phyloP scores from a whole-genome alignment of 805 yeast species.

The Ogataea trehaloabstinens region DNA sequence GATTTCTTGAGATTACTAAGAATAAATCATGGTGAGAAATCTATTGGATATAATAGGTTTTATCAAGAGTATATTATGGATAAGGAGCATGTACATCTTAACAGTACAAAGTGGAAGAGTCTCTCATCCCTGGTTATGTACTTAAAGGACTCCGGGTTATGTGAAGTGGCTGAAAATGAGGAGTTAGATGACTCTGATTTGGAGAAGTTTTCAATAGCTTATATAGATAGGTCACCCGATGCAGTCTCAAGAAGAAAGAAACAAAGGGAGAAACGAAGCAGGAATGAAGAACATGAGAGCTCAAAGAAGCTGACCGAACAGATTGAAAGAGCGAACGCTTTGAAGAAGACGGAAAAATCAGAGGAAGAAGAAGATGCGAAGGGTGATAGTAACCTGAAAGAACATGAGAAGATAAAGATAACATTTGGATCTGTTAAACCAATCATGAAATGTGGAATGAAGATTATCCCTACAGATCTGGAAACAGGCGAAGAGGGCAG shows the following conservation, averaged over 20 bases:
- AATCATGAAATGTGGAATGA: constrained; percentile 30
- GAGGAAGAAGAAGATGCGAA: constrained; percentile 4
- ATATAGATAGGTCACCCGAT: constrained; percentile 54
- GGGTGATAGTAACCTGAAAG: constrained; percentile 6
- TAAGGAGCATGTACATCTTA: constrained; percentile 84
- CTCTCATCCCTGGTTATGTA: constrained; percentile 65
- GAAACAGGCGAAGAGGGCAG: constrained; percentile 17
- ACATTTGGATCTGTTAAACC: constrained; percentile 17
- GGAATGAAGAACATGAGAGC: constrained; percentile 46
- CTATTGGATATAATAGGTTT: constrained; percentile 75
- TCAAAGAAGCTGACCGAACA: constrained; percentile 48
- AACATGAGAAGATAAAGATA: constrained; percentile 21
- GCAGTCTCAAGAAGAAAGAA: constrained; percentile 41
- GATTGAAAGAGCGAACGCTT: constrained; percentile 42
- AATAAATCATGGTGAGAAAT: constrained; percentile 77
- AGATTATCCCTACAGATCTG: constrained; percentile 23
- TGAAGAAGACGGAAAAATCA: constrained; percentile 4
- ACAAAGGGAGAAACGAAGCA: constrained; percentile 35
- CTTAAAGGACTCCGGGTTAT: constrained; percentile 54
- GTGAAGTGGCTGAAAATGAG: constrained; percentile 46
- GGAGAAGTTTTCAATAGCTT: constrained; percentile 40
- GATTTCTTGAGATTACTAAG: constrained; percentile 65
- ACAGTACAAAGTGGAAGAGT: constrained; percentile 78
- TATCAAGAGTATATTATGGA: constrained; percentile 88
- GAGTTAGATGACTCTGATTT: constrained; percentile 33